Evolutionary conservation across 495 filamentous ascomycete species (phyloP).

Genomic region (Neurospora sp.): DNA sequence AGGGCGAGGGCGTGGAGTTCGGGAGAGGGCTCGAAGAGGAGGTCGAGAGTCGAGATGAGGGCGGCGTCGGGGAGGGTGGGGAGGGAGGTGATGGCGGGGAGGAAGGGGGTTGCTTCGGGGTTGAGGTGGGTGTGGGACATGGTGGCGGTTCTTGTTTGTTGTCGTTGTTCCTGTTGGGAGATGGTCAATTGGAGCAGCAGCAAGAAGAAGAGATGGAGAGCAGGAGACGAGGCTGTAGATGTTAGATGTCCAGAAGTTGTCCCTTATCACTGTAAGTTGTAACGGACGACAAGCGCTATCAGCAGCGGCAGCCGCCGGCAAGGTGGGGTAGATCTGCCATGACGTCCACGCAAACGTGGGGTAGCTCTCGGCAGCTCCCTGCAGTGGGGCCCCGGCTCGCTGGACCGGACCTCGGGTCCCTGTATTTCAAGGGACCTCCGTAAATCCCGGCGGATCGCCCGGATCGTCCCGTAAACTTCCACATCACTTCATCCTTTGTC

Average conservation of each 20-base stretch:
- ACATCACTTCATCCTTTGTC: neutral
- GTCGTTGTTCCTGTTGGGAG: no score
- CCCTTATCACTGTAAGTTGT: neutral
- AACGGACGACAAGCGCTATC: neutral
- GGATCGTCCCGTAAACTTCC: neutral
- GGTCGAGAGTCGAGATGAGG: conserved; percentile 58
- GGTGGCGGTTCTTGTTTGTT: neutral
- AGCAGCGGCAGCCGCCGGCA: neutral
- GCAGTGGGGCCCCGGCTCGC: neutral
- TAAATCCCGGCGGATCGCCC: neutral
- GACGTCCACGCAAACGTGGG: neutral
- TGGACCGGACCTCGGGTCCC: neutral
- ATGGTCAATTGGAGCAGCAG: neutral
- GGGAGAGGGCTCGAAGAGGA: conserved; percentile 76
- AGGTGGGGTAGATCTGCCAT: neutral
- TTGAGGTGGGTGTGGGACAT: conserved; percentile 4
- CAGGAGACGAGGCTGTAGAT: neutral
- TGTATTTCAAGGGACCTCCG: neutral
- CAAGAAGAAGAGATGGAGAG: neutral
- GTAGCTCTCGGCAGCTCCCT: neutral
- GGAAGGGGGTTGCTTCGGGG: conserved; percentile 16
- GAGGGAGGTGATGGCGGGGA: conserved; percentile 25
- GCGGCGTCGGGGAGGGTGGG: conserved; percentile 38
- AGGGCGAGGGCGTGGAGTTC: conserved; percentile 63
- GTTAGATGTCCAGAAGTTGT: neutral